These are phyloP conservation scores for Rhodosorus marinus DNA, from an alignment of 23 red algal species.

Conservation along the genomic window DNA sequence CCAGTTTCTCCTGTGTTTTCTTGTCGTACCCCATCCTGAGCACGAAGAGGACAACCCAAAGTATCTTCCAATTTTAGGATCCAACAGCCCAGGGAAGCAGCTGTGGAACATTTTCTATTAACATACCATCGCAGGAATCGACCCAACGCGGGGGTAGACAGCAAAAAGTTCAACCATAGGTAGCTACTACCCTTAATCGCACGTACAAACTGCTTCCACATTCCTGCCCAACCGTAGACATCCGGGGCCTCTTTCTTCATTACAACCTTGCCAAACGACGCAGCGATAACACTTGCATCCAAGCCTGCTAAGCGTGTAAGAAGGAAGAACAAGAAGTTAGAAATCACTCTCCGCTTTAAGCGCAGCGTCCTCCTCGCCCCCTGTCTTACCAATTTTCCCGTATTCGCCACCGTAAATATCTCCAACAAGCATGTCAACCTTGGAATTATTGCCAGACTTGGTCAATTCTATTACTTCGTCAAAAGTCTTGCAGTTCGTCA, in stretches of 20 bases:
- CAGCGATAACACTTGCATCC: conserved; percentile 63
- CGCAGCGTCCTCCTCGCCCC: no score
- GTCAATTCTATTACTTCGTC: conserved; percentile 90
- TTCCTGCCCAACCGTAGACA: conserved; percentile 1
- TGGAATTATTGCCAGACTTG: conserved; percentile 51
- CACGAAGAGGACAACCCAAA: no score
- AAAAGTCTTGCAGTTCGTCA: conserved; percentile 91
- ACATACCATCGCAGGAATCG: conserved; percentile 21
- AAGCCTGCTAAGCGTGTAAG: no score
- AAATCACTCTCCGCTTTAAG: no score
- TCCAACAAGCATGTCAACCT: conserved; percentile 96
- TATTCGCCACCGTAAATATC: conserved; percentile 93
- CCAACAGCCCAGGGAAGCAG: no score
- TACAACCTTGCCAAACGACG: conserved; percentile 90
- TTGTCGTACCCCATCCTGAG: conserved; percentile 11
- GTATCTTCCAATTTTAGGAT: no score
- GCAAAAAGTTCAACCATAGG: conserved; percentile 50
- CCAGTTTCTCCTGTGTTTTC: conserved; percentile 16
- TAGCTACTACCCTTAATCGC: conserved; percentile 35
- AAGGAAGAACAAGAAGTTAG: no score
- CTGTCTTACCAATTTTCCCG: conserved; percentile 45
- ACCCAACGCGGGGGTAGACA: conserved; percentile 31
- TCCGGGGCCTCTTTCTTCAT: conserved; percentile 51
- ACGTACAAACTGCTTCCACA: conserved; percentile 5
- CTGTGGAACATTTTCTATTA: no score